A percentile compares a stretch with the other conserved stretches of the same genome.
Evolutionary conservation across 2,329 filamentous ascomycete species (phyloP).

Genomic region (Lasiodiplodia sp.): DNA sequence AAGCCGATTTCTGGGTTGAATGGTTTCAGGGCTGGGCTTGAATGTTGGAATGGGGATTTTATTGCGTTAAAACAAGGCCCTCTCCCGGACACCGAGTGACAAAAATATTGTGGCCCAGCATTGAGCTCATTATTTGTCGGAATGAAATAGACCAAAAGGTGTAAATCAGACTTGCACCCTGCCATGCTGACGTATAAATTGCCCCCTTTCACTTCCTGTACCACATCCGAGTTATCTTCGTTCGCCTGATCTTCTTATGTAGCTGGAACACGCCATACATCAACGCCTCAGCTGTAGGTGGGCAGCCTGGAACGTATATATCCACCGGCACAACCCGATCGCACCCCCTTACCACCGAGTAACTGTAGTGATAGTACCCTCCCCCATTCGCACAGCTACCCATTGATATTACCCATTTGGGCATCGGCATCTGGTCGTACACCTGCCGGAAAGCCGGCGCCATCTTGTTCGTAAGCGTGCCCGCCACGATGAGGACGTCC

Average conservation of each 20-base stretch:
- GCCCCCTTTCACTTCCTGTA: constrained; percentile 57
- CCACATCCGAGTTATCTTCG: constrained; percentile 64
- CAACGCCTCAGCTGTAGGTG: constrained; percentile 62
- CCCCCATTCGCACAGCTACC: constrained; percentile 85
- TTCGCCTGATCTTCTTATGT: constrained; percentile 77
- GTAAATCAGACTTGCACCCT: no score
- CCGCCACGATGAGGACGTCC: constrained; percentile 94
- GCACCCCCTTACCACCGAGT: constrained; percentile 78
- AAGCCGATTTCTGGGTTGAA: no score
- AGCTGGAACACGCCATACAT: constrained; percentile 75
- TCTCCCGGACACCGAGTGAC: no score
- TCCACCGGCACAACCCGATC: constrained; percentile 85
- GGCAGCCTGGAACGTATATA: constrained; percentile 81
- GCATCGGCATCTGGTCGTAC: constrained; percentile 96
- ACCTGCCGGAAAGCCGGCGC: constrained; percentile 87
- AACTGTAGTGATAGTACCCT: constrained; percentile 88
- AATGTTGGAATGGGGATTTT: no score
- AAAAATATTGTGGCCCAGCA: no score
- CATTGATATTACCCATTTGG: constrained; percentile 87
- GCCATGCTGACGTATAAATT: no score
- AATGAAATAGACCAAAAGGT: no score
- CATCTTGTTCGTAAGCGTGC: constrained; percentile 96
- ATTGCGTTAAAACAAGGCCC: no score
- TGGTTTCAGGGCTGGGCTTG: no score
- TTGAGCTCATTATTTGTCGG: no score